These are phyloP conservation scores for Daldinia sp. DNA, from an alignment of 2,329 filamentous ascomycete species.

Conservation along the genomic window DNA sequence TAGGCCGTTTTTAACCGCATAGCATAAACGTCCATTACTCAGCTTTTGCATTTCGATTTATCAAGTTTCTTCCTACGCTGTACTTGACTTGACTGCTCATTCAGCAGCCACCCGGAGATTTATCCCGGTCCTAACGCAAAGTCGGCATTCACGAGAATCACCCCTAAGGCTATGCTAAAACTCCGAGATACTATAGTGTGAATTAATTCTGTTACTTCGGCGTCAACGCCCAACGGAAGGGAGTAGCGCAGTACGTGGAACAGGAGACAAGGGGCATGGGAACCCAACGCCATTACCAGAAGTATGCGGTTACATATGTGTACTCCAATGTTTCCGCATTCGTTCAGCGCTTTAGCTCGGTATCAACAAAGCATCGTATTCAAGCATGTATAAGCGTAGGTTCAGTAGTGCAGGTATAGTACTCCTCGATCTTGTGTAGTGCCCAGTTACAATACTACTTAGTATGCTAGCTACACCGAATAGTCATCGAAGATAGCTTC, in stretches of 20 bases:
- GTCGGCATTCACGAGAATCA: slow-evolving; percentile 37
- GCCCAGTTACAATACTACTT: neutral
- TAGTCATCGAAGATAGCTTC: neutral
- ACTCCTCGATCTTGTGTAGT: neutral
- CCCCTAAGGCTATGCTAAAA: slow-evolving; percentile 35
- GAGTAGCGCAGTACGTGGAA: slow-evolving; percentile 11
- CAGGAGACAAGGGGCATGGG: slow-evolving; percentile 11
- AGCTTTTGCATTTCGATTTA: slow-evolving; percentile 8
- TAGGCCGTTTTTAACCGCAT: slow-evolving; percentile 12
- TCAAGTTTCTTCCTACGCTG: neutral
- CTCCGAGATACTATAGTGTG: slow-evolving; percentile 23
- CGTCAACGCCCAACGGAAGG: slow-evolving; percentile 9
- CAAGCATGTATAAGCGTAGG: neutral
- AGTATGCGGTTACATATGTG: slow-evolving; percentile 14
- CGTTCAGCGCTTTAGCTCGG: neutral
- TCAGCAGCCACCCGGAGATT: slow-evolving; percentile 32
- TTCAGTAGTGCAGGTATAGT: neutral
- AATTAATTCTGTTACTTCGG: slow-evolving; percentile 3
- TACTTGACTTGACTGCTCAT: slow-evolving; percentile 12
- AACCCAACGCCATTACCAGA: neutral
- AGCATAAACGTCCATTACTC: slow-evolving; percentile 12
- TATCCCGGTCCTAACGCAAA: slow-evolving; percentile 11
- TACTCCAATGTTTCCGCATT: neutral
- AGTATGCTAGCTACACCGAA: neutral
- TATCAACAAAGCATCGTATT: neutral